These are phyloP conservation scores for Neospora caninum DNA, from an alignment of 169 alveolate genomes.

Conservation along the genomic window DNA sequence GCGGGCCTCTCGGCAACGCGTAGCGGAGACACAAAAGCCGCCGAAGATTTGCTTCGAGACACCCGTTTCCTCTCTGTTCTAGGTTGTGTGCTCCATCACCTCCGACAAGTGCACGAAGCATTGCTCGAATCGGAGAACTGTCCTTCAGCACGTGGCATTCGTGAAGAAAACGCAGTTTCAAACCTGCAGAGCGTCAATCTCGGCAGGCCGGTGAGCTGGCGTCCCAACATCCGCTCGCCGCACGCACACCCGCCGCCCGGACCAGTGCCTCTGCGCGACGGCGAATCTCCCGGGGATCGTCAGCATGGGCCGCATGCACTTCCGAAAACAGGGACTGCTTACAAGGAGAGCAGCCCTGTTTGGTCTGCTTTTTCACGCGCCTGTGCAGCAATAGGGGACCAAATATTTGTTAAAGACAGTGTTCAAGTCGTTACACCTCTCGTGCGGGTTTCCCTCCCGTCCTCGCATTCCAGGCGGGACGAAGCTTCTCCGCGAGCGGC, in stretches of 20 bases:
- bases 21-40: neutral
- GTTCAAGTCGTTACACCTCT: too few relatives aligned
- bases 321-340: neutral
- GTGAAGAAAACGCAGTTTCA: neutral
- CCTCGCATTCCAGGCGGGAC: neutral
- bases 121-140: neutral
- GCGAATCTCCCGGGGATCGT: too few relatives aligned
- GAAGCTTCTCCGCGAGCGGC: neutral
- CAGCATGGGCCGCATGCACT: neutral
- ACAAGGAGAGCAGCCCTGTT: neutral
- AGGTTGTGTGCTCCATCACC: slow-evolving; percentile 1
- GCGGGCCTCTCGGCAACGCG: neutral
- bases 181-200: neutral
- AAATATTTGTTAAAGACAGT: too few relatives aligned
- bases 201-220: neutral
- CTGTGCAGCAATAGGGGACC: neutral
- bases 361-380: neutral
- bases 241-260: neutral
- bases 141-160: neutral
- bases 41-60: neutral
- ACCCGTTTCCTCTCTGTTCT: slow-evolving; percentile 2
- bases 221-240: neutral
- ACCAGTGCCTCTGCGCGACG: too few relatives aligned
- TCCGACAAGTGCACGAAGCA: neutral
- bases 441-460: too few relatives aligned